phyloP scores from a whole-genome alignment of 2,329 filamentous ascomycete genomes.

The Niveomyces coronatus region DNA sequence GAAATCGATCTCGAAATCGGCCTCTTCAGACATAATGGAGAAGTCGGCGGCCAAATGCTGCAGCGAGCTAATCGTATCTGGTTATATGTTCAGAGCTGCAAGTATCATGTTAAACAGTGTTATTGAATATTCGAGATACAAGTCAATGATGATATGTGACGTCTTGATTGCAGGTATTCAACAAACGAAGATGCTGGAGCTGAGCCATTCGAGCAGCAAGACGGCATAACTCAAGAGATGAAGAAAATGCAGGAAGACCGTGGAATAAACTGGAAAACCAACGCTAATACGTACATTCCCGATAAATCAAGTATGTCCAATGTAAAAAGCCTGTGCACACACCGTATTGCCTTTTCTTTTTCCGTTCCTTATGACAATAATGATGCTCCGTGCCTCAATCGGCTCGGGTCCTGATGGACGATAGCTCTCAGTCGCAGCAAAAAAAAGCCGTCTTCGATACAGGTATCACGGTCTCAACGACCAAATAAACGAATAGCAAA shows the following conservation, averaged over 20 bases:
- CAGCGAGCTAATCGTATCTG: neutral
- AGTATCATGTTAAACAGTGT: slow-evolving; percentile 9
- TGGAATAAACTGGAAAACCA: slow-evolving; percentile 28
- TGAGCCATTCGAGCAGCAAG: no score
- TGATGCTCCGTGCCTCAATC: slow-evolving; percentile 53
- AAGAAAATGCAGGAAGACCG: slow-evolving; percentile 21
- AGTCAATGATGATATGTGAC: neutral
- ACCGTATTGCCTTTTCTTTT: slow-evolving; percentile 28
- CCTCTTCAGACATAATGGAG: slow-evolving; percentile 54
- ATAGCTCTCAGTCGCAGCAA: slow-evolving; percentile 3
- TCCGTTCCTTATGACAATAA: slow-evolving; percentile 35
- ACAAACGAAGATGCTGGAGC: no score
- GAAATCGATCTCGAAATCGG: slow-evolving; percentile 64
- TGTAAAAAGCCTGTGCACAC: slow-evolving; percentile 19
- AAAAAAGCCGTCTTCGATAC: slow-evolving; percentile 5
- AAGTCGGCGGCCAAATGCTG: no score
- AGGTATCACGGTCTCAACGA: slow-evolving; percentile 8
- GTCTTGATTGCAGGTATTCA: neutral
- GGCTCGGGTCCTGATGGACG: slow-evolving; percentile 12
- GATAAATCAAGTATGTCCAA: slow-evolving; percentile 9
- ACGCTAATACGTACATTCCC: slow-evolving; percentile 48
- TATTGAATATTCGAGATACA: slow-evolving; percentile 11
- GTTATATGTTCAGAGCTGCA: slow-evolving; percentile 7
- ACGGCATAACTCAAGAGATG: no score
- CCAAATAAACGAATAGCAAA: slow-evolving; percentile 4